These are phyloP conservation scores for Aspergillus pseudoviridinutans DNA, from an alignment of 2,329 filamentous ascomycete species.

Conservation along the genomic window DNA sequence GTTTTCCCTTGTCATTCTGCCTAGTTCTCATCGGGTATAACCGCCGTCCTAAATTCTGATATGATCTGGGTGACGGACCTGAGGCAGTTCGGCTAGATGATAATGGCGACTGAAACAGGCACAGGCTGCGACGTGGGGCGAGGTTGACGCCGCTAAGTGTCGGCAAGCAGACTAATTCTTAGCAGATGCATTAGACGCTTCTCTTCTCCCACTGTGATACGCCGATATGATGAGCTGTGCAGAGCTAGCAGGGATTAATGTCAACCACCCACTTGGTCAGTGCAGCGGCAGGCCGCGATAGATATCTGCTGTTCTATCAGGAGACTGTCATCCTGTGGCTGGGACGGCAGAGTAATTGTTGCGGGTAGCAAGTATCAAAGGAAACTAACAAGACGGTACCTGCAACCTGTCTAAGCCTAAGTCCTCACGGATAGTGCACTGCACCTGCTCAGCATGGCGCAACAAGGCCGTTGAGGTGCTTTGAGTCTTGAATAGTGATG, in stretches of 20 bases:
- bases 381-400: neutral
- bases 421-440: neutral
- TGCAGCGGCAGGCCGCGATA: neutral
- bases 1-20: neutral
- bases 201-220: neutral
- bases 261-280: neutral
- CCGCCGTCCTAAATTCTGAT: neutral
- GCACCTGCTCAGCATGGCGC: no score
- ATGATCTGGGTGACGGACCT: neutral
- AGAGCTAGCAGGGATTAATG: neutral
- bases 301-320: neutral
- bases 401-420: no score
- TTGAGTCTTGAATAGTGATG: neutral
- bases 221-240: neutral
- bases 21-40: neutral
- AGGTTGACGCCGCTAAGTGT: neutral
- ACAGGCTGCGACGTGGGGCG: neutral
- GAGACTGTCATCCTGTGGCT: neutral
- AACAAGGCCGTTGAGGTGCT: neutral
- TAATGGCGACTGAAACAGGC: slow-evolving; percentile 2
- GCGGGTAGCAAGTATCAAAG: neutral
- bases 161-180: neutral
- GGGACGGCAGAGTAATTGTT: neutral
- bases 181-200: neutral
- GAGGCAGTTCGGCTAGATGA: neutral